Evolutionary conservation across 345 rosid species (phyloP).

Genomic region (Pseudoturritis turrita): DNA sequence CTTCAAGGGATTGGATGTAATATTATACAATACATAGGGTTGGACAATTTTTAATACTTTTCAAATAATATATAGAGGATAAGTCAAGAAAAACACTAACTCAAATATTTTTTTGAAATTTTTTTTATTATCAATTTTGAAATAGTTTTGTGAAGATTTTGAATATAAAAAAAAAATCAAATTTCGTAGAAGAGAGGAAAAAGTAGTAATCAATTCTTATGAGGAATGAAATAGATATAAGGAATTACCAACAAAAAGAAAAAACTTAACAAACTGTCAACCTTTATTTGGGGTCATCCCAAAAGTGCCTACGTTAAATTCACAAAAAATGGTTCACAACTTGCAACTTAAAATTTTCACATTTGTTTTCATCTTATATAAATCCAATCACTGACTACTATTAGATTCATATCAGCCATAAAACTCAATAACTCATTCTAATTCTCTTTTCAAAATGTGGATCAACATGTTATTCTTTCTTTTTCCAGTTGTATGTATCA

Average conservation of each 20-base stretch:
- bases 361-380: background rate
- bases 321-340: background rate
- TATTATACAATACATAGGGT: too few species aligned
- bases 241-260: background rate
- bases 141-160: background rate
- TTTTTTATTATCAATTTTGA: background rate
- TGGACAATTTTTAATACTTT: too few species aligned
- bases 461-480: slow-evolving; percentile 5
- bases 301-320: slow-evolving; percentile 14
- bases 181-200: background rate
- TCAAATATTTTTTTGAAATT: background rate
- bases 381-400: background rate
- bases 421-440: background rate
- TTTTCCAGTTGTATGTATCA: background rate
- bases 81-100: background rate
- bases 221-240: background rate
- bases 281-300: slow-evolving; percentile 17
- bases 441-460: background rate
- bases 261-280: slow-evolving; percentile 8
- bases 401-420: background rate
- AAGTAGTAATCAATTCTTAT: background rate
- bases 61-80: too few species aligned
- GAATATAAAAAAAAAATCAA: background rate
- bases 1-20: too few species aligned
- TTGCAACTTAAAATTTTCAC: background rate